A percentile compares a stretch with the other conserved stretches of the same genome.
Evolutionary conservation across 2,329 filamentous ascomycete genomes (phyloP).

Genomic region (Bipolaris oryzae): DNA sequence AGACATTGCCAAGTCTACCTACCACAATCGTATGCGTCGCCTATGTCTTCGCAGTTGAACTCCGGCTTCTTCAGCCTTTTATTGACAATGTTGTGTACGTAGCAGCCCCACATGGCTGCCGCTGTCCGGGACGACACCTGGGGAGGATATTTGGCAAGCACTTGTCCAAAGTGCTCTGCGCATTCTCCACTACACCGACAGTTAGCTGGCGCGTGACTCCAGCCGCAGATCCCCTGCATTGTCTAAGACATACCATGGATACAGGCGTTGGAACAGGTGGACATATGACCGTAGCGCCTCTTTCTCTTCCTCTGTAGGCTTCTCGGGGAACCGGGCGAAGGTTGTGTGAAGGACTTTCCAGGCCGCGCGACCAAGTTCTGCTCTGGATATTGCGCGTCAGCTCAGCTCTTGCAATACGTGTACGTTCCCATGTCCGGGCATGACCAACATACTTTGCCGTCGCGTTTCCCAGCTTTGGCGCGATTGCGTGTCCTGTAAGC

Average conservation of each 20-base stretch:
- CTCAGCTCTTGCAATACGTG: slow-evolving; percentile 13
- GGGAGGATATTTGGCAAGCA: slow-evolving; percentile 67
- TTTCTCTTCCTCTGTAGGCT: slow-evolving; percentile 65
- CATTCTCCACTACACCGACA: slow-evolving; percentile 63
- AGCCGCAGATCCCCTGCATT: slow-evolving; percentile 20
- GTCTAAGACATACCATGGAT: slow-evolving; percentile 61
- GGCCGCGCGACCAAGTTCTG: slow-evolving; percentile 67
- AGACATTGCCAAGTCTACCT: background rate
- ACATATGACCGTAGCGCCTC: slow-evolving; percentile 65
- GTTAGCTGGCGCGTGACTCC: slow-evolving; percentile 35
- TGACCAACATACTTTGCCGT: slow-evolving; percentile 65
- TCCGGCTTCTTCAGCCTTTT: slow-evolving; percentile 64
- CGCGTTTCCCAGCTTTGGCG: slow-evolving; percentile 81
- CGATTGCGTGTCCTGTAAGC: slow-evolving; percentile 73
- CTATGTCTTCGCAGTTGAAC: slow-evolving; percentile 69
- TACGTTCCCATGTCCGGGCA: slow-evolving; percentile 9
- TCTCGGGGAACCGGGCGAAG: slow-evolving; percentile 69
- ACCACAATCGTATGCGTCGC: slow-evolving; percentile 69
- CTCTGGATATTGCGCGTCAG: slow-evolving; percentile 50
- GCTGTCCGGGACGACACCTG: slow-evolving; percentile 66
- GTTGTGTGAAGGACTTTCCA: slow-evolving; percentile 72
- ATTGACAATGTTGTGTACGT: slow-evolving; percentile 71
- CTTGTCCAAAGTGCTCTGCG: slow-evolving; percentile 66
- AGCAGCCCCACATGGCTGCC: slow-evolving; percentile 70
- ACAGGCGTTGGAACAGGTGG: slow-evolving; percentile 67